Evolutionary conservation across 495 filamentous ascomycete genomes (phyloP).

Genomic region (Podospora bellae-mahoneyi): DNA sequence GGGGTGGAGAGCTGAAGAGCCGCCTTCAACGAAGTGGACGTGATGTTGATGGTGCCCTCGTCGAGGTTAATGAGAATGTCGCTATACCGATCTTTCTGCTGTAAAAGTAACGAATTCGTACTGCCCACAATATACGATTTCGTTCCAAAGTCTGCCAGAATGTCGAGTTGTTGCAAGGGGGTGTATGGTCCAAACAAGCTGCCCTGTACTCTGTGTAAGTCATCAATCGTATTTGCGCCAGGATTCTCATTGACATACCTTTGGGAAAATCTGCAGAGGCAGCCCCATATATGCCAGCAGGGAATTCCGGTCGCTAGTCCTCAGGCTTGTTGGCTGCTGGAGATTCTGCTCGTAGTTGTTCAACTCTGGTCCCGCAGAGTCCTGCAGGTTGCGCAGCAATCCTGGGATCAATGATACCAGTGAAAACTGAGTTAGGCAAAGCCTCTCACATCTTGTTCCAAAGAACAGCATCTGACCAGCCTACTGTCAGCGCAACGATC

Average conservation of each 20-base stretch:
- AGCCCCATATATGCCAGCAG: slow-evolving; percentile 91
- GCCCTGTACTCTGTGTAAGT: slow-evolving; percentile 50
- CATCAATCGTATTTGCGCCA: neutral
- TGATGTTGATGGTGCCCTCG: slow-evolving; percentile 80
- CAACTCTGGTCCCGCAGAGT: slow-evolving; percentile 88
- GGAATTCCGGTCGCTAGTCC: slow-evolving; percentile 87
- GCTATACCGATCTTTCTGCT: slow-evolving; percentile 95
- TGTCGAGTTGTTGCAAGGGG: slow-evolving; percentile 89
- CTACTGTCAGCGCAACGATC: neutral
- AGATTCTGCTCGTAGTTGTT: slow-evolving; percentile 75
- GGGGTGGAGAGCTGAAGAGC: slow-evolving; percentile 79
- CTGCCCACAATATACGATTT: slow-evolving; percentile 97
- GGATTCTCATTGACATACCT: slow-evolving; percentile 46
- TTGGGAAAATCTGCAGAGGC: slow-evolving; percentile 92
- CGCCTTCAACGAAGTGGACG: slow-evolving; percentile 69
- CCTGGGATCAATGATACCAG: slow-evolving; percentile 91
- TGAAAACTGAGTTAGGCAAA: slow-evolving; percentile 98
- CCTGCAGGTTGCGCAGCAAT: slow-evolving; percentile 77
- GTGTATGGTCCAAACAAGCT: slow-evolving; percentile 97
- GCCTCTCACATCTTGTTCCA: slow-evolving; percentile 83
- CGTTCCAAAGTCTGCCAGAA: slow-evolving; percentile 89
- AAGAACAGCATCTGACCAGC: slow-evolving; percentile 89
- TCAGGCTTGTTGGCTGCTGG: slow-evolving; percentile 75
- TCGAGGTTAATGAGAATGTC: slow-evolving; percentile 97
- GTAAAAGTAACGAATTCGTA: slow-evolving; percentile 88